These are phyloP conservation scores for Phanerochaete sordida DNA, from an alignment of 768 basidiomycete genomes.

Conservation along the genomic window DNA sequence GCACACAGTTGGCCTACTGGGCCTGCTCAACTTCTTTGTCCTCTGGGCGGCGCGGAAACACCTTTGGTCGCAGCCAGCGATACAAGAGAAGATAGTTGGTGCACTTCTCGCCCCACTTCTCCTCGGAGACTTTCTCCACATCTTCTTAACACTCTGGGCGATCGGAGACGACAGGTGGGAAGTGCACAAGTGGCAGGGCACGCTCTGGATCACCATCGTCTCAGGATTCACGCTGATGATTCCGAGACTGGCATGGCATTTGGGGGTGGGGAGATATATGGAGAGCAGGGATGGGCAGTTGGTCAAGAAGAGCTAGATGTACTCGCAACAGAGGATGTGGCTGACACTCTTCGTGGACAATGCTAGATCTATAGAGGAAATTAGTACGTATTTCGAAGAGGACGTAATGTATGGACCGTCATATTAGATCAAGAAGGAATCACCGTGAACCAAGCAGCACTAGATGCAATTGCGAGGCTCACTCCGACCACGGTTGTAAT, in stretches of 20 bases:
- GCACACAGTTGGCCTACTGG: slow-evolving; percentile 73
- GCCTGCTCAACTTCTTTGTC: slow-evolving; percentile 65
- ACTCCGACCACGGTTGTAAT: slow-evolving; percentile 76
- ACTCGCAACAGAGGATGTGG: not conserved
- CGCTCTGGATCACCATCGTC: slow-evolving; percentile 65
- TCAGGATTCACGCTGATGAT: slow-evolving; percentile 63
- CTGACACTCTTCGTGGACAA: not conserved
- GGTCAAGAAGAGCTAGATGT: slow-evolving; percentile 13
- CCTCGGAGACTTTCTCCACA: slow-evolving; percentile 63
- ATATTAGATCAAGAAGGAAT: slow-evolving; percentile 91
- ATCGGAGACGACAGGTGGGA: slow-evolving; percentile 69
- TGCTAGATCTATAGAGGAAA: not conserved
- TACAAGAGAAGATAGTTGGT: slow-evolving; percentile 70
- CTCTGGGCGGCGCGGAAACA: slow-evolving; percentile 59
- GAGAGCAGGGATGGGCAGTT: slow-evolving; percentile 53
- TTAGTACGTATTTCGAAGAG: not conserved
- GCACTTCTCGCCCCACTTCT: slow-evolving; percentile 66
- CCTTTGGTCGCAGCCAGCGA: slow-evolving; percentile 50
- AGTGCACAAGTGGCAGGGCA: slow-evolving; percentile 57
- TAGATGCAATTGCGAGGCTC: slow-evolving; percentile 41
- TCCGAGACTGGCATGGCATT: slow-evolving; percentile 69
- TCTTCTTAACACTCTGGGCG: slow-evolving; percentile 70
- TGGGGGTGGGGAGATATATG: slow-evolving; percentile 73
- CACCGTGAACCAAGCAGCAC: slow-evolving; percentile 49
- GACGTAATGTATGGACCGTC: slow-evolving; percentile 34